Percentiles rank a stretch among this genome's conserved stretches.
Conservation (phyloP, 2,329 filamentous ascomycete genomes). For the Lasiodiplodia hormozganensis region DNA sequence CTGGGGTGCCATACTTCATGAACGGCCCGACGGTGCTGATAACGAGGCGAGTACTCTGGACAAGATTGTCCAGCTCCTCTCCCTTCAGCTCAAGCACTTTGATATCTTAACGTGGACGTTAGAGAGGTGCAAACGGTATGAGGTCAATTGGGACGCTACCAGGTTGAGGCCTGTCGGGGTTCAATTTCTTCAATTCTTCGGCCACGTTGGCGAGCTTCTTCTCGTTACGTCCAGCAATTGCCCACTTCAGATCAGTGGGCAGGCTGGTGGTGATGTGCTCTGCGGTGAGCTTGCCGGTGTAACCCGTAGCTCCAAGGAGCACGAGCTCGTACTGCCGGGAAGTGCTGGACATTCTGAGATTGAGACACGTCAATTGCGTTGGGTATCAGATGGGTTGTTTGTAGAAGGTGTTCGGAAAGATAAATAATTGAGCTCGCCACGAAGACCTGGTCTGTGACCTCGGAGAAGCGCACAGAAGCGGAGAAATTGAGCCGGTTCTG, state of each 20-base stretch:
- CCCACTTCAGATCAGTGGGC: conserved; percentile 84
- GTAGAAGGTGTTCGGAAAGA: neutral
- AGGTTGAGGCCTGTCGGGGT: conserved; percentile 73
- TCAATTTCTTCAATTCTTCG: conserved; percentile 69
- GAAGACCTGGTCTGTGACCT: conserved; percentile 20
- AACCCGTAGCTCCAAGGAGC: conserved; percentile 75
- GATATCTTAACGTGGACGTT: conserved; percentile 34
- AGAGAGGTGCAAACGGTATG: neutral
- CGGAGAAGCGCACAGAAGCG: conserved; percentile 19
- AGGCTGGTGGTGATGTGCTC: conserved; percentile 75
- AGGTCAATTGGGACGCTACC: conserved; percentile 53
- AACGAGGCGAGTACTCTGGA: conserved; percentile 63
- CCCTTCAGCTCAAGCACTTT: conserved; percentile 52
- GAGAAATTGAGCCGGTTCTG: conserved; percentile 4
- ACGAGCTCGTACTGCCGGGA: conserved; percentile 67
- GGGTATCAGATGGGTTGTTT: neutral
- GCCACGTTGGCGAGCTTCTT: conserved; percentile 75
- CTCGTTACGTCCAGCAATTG: conserved; percentile 81
- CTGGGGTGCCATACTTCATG: conserved; percentile 67
- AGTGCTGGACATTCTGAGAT: conserved; percentile 3
- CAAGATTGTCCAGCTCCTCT: conserved; percentile 59
- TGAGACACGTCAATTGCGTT: neutral
- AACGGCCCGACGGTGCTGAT: conserved; percentile 70
- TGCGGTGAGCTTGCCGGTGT: conserved; percentile 79
- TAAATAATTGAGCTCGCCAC: conserved; percentile 9